A percentile compares a stretch with the other conserved stretches of the same genome.
Evolutionary conservation across 129 eudicot genomes (phyloP).

Genomic region (Helianthus tuberosus): DNA sequence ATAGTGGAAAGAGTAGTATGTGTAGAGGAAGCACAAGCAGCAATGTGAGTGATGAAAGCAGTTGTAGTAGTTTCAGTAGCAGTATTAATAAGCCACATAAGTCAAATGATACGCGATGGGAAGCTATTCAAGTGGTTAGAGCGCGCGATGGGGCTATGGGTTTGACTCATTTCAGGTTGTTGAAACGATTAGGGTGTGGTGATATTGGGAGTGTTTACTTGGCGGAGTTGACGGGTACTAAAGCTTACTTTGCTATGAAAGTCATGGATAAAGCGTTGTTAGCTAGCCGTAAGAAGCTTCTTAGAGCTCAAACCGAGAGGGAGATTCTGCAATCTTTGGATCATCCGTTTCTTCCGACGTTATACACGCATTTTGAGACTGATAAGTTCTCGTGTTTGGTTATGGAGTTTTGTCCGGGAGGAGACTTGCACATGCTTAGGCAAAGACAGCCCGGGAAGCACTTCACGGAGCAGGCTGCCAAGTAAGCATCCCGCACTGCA

Average conservation of each 20-base stretch:
- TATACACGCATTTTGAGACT: background rate
- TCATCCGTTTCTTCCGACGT: background rate
- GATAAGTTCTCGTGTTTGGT: constrained; percentile 2
- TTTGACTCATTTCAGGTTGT: background rate
- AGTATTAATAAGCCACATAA: constrained; percentile 65
- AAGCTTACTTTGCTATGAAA: constrained; percentile 1
- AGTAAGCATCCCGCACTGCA: background rate
- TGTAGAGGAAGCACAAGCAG: constrained; percentile 55
- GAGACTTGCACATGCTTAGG: background rate
- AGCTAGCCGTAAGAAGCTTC: constrained; percentile 7
- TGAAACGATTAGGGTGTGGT: constrained; percentile 4
- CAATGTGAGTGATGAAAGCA: constrained; percentile 73
- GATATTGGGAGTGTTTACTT: constrained; percentile 5
- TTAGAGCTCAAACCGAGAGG: constrained; percentile 7
- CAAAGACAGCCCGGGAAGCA: constrained; percentile 1
- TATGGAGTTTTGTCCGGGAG: background rate
- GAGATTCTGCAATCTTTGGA: background rate
- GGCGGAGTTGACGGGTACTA: background rate
- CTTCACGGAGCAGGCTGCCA: constrained; percentile 3
- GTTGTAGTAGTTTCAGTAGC: constrained; percentile 73
- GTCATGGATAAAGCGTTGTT: background rate
- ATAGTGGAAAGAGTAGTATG: constrained; percentile 65
- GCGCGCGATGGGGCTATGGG: constrained; percentile 25
- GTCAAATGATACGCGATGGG: constrained; percentile 70
- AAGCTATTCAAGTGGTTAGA: constrained; percentile 56